A percentile compares a stretch with the other conserved stretches of the same genome.
These are phyloP conservation scores for Hygrophorus pudorinus DNA, from an alignment of 768 basidiomycete species.

Conservation along the genomic window DNA sequence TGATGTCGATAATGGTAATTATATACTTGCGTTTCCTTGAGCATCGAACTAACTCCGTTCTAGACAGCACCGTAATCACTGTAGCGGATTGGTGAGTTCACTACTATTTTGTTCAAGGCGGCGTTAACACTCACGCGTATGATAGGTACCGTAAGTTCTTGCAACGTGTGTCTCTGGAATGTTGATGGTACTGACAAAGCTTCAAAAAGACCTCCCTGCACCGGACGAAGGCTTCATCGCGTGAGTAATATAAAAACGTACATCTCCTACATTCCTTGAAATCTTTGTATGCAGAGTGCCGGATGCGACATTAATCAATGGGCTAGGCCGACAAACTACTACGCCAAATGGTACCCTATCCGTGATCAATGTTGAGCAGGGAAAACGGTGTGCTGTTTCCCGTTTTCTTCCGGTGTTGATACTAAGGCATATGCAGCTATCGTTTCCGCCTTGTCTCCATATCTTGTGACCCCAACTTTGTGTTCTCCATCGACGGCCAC, in stretches of 20 bases:
- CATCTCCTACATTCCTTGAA: not conserved
- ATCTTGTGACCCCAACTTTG: conserved; percentile 20
- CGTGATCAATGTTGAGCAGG: conserved; percentile 27
- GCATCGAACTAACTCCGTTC: not conserved
- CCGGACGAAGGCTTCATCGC: too few relatives aligned
- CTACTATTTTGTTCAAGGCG: too few relatives aligned
- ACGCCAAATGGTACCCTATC: conserved; percentile 24
- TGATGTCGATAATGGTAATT: conserved; percentile 35
- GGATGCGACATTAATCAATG: conserved; percentile 35
- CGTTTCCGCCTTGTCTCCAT: conserved; percentile 25
- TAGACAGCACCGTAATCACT: conserved; percentile 31
- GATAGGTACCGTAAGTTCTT: too few relatives aligned
- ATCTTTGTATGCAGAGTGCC: conserved; percentile 1
- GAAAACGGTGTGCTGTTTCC: conserved; percentile 28
- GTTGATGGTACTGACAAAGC: too few relatives aligned
- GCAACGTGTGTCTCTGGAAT: too few relatives aligned
- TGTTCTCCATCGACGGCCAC: conserved; percentile 23
- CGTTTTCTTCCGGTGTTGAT: conserved; percentile 8
- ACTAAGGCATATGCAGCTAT: not conserved
- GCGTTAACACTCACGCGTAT: too few relatives aligned
- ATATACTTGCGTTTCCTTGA: not conserved
- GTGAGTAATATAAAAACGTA: too few relatives aligned
- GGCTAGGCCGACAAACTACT: conserved; percentile 27
- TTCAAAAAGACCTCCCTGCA: too few relatives aligned
- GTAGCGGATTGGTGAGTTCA: conserved; percentile 32